phyloP scores from a whole-genome alignment of 2,329 filamentous ascomycete species.

The Aspergillus nomiae region DNA sequence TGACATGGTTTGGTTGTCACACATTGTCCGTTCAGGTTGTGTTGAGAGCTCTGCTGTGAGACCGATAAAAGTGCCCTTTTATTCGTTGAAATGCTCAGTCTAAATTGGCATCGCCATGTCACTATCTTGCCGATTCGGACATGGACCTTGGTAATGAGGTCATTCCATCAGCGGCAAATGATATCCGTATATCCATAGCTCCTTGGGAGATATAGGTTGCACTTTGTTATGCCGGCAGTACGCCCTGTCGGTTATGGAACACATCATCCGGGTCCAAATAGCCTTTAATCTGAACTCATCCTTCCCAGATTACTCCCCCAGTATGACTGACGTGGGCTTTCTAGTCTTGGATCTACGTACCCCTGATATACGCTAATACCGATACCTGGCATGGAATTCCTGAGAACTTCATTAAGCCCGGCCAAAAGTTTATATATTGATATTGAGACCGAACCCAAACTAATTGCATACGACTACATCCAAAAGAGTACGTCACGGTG shows the following conservation, averaged over 20 bases:
- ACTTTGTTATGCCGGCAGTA: slow-evolving; percentile 5
- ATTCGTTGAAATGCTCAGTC: too few relatives aligned
- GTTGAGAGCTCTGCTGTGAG: too few relatives aligned
- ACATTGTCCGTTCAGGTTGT: too few relatives aligned
- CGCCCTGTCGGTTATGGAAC: slow-evolving; percentile 61
- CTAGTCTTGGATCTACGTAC: slow-evolving; percentile 59
- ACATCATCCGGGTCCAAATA: slow-evolving; percentile 55
- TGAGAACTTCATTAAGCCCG: slow-evolving; percentile 49
- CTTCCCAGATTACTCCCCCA: slow-evolving; percentile 55
- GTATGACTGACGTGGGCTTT: slow-evolving; percentile 52
- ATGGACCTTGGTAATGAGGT: too few relatives aligned
- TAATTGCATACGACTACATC: slow-evolving; percentile 62
- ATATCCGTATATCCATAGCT: too few relatives aligned
- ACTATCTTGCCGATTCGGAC: too few relatives aligned
- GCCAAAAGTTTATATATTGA: slow-evolving; percentile 54
- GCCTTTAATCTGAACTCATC: slow-evolving; percentile 52
- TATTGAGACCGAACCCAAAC: slow-evolving; percentile 43
- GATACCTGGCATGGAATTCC: slow-evolving; percentile 26
- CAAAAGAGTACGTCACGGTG: slow-evolving; percentile 66
- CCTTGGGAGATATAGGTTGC: too few relatives aligned
- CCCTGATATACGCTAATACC: slow-evolving; percentile 54
- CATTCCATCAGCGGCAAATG: too few relatives aligned
- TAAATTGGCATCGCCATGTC: too few relatives aligned
- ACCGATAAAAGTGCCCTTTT: too few relatives aligned
- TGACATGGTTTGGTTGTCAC: too few relatives aligned